A percentile compares a stretch with the other conserved stretches of the same genome.
Conservation (phyloP, 164 flowering plant genomes). For the Berberis thunbergii region DNA sequence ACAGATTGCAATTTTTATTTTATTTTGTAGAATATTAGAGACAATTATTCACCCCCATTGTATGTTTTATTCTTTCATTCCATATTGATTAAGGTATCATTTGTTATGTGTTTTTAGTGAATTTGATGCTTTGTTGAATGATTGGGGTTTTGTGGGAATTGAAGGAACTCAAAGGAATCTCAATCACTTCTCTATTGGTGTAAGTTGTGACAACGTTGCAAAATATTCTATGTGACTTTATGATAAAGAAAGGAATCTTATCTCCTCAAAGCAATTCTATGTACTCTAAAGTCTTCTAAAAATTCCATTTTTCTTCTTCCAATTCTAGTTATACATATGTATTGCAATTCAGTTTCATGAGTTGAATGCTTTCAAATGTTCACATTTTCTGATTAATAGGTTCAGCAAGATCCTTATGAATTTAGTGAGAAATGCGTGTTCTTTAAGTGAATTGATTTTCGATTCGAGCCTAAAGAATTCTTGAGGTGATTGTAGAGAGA, state of each 20-base stretch:
- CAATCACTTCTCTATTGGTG: constrained; percentile 12
- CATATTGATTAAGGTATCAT: background rate
- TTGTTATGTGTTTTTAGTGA: background rate
- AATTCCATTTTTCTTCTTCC: background rate
- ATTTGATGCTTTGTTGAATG: constrained; percentile 2
- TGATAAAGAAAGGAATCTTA: constrained; percentile 27
- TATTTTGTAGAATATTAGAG: no score
- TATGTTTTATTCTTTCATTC: no score
- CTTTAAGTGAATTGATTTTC: constrained; percentile 16
- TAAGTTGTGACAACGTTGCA: constrained; percentile 7
- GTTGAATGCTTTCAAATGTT: background rate
- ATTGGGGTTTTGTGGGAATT: constrained; percentile 6
- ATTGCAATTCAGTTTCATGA: constrained; percentile 6
- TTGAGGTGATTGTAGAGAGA: constrained; percentile 8
- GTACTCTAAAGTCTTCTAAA: no score
- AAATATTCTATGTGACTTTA: constrained; percentile 20
- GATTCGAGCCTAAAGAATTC: constrained; percentile 36
- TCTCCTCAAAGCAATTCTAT: background rate
- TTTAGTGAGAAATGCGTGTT: constrained; percentile 18
- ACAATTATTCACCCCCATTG: no score
- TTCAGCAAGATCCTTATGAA: constrained; percentile 31
- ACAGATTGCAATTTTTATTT: no score
- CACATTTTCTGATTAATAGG: constrained; percentile 3
- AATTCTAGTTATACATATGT: constrained; percentile 5
- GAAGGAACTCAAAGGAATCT: constrained; percentile 15